These are phyloP conservation scores for Russula brevipes DNA, from an alignment of 768 basidiomycete species.

Conservation along the genomic window DNA sequence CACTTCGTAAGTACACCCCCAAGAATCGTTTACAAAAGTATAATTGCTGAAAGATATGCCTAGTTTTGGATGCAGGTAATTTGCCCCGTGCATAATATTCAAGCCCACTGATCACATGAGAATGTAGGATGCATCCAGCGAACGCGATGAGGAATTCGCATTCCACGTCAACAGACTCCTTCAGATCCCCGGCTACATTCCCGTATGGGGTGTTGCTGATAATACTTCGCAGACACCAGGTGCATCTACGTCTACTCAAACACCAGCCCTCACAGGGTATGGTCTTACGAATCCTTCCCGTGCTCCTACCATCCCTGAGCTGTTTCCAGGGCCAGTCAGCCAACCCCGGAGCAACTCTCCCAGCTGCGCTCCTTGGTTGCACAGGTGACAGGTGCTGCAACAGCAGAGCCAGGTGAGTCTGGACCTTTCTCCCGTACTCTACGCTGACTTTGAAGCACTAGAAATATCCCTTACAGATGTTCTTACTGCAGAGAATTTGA, in stretches of 20 bases:
- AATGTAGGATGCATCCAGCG: conserved; percentile 57
- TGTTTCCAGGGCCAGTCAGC: conserved; percentile 19
- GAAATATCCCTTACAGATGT: conserved; percentile 71
- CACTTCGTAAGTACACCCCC: conserved; percentile 64
- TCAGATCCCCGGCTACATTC: conserved; percentile 56
- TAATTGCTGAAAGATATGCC: not conserved
- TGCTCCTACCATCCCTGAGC: not conserved
- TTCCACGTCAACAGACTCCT: conserved; percentile 67
- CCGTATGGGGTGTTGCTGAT: conserved; percentile 48
- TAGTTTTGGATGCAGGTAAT: conserved; percentile 87
- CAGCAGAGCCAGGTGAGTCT: conserved; percentile 34
- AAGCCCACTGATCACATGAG: not conserved
- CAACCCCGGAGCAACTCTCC: conserved; percentile 62
- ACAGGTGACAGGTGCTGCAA: conserved; percentile 38
- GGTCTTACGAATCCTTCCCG: not conserved
- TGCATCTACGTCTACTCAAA: conserved; percentile 44
- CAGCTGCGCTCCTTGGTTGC: conserved; percentile 48
- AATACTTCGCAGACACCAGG: conserved; percentile 35
- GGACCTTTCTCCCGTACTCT: conserved; percentile 22
- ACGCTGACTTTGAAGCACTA: conserved; percentile 26
- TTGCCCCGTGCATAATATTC: not conserved
- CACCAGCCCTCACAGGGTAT: conserved; percentile 21
- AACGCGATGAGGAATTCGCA: conserved; percentile 67
- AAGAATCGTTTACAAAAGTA: not conserved
- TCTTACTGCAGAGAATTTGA: conserved; percentile 66